These are phyloP conservation scores for Kalmanozyma brasiliensis DNA, from an alignment of 1,284 basidiomycete species.

Conservation along the genomic window DNA sequence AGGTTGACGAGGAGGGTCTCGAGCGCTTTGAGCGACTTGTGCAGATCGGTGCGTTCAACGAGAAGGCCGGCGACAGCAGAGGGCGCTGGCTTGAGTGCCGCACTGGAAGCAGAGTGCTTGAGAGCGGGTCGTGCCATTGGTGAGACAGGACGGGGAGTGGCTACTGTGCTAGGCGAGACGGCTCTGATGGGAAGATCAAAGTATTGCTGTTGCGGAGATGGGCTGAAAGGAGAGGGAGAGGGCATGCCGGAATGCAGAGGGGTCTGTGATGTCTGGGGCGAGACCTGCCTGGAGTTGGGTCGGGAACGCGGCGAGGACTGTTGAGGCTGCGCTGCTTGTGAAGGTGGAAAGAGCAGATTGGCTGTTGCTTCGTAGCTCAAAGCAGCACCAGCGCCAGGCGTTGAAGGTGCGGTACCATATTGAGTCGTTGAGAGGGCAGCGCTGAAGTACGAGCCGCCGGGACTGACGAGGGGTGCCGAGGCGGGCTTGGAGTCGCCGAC, in stretches of 20 bases:
- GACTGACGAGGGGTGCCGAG: conserved; percentile 30
- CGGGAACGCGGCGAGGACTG: conserved; percentile 12
- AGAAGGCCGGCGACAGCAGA: conserved; percentile 5
- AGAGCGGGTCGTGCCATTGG: conserved; percentile 9
- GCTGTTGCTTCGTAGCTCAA: conserved; percentile 7
- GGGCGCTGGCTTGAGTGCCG: conserved; percentile 4
- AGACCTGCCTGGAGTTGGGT: conserved; percentile 15
- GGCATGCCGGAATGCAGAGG: conserved; percentile 12
- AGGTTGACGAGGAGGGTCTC: conserved; percentile 62
- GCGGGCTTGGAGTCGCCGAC: conserved; percentile 49
- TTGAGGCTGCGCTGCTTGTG: conserved; percentile 11
- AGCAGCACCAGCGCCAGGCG: conserved; percentile 2
- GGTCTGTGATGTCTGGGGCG: conserved; percentile 31
- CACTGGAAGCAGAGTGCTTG: conserved; percentile 6
- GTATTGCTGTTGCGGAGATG: conserved; percentile 37
- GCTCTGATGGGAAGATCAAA: conserved; percentile 29
- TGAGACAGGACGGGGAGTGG: conserved; percentile 15
- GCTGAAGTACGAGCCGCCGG: conserved; percentile 16
- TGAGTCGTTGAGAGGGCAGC: conserved; percentile 3
- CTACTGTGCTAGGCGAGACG: conserved; percentile 9
- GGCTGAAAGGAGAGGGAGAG: conserved; percentile 32
- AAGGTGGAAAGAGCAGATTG: conserved; percentile 19
- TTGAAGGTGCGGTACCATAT: conserved; percentile 1
- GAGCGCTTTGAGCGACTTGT: conserved; percentile 62
- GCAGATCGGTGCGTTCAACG: conserved; percentile 61